These are phyloP conservation scores for Penicillium waksmanii DNA, from an alignment of 495 filamentous ascomycete genomes.

Conservation along the genomic window DNA sequence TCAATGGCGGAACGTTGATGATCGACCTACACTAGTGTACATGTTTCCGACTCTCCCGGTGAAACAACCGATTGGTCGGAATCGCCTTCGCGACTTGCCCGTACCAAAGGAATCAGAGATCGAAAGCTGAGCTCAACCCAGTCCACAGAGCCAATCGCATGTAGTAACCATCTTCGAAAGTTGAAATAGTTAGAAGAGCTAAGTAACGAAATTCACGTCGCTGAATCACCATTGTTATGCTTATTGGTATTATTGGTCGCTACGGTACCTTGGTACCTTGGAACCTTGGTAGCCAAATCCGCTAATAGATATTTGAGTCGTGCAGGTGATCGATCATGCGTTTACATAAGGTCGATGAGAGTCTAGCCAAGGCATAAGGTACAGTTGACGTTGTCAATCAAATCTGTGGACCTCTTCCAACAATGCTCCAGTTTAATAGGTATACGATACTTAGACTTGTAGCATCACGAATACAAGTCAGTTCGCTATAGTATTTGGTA, in stretches of 20 bases:
- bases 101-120: not conserved
- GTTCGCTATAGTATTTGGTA: not conserved
- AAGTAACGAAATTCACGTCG: not conserved
- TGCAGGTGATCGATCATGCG: not conserved
- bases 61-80: not conserved
- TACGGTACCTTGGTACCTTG: not conserved
- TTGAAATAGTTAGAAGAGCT: not conserved
- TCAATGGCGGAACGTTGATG: no score
- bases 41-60: not conserved
- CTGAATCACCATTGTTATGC: not conserved
- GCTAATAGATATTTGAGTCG: not conserved
- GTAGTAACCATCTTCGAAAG: not conserved
- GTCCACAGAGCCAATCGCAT: not conserved
- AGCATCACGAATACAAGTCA: not conserved
- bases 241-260: not conserved
- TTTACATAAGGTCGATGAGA: not conserved
- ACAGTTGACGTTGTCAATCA: not conserved
- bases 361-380: not conserved
- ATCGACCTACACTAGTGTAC: no score
- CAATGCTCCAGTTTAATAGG: not conserved
- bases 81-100: not conserved
- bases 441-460: not conserved
- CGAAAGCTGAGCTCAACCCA: not conserved
- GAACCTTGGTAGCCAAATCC: not conserved
- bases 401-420: not conserved